A percentile compares a stretch with the other conserved stretches of the same genome.
These are phyloP conservation scores for Cicer pinnatifidum DNA, from an alignment of 306 rosid genomes.

Conservation along the genomic window DNA sequence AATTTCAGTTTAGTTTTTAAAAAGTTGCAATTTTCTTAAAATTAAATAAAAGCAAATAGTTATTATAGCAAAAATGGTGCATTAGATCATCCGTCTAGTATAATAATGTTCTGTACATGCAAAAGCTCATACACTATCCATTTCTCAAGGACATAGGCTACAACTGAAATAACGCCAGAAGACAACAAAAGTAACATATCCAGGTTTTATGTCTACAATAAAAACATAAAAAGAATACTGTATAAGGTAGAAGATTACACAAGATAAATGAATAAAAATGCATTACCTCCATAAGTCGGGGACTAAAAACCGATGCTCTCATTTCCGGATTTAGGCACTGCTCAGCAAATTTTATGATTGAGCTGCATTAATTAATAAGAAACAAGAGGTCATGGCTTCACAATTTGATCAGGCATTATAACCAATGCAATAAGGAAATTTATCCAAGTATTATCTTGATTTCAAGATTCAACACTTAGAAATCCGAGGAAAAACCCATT, in stretches of 20 bases:
- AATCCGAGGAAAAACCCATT: conserved; percentile 33
- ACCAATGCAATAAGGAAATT: conserved; percentile 33
- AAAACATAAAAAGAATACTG: conserved; percentile 1
- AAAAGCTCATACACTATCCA: conserved; percentile 19
- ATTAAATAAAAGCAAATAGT: conserved; percentile 8
- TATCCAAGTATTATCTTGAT: conserved; percentile 29
- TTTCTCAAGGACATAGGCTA: conserved; percentile 28
- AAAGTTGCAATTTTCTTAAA: conserved; percentile 3
- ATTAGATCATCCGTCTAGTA: conserved; percentile 13
- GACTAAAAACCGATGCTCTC: conserved; percentile 87
- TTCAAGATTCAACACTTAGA: conserved; percentile 30
- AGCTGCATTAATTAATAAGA: conserved; percentile 61
- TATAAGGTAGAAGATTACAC: conserved; percentile 16
- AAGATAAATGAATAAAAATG: conserved; percentile 44
- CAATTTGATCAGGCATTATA: conserved; percentile 22
- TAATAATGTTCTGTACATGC: conserved; percentile 25
- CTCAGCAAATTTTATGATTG: conserved; percentile 87
- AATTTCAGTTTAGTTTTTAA: conserved; percentile 1
- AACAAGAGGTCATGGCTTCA: conserved; percentile 34
- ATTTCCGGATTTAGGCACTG: conserved; percentile 75
- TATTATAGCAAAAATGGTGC: conserved; percentile 7
- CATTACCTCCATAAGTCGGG: conserved; percentile 94
- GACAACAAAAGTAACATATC: conserved; percentile 32
- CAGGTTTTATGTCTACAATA: conserved; percentile 8
- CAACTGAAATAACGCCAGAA: conserved; percentile 39